phyloP scores from a whole-genome alignment of 129 eudicot genomes.

The Deinandra increscens region DNA sequence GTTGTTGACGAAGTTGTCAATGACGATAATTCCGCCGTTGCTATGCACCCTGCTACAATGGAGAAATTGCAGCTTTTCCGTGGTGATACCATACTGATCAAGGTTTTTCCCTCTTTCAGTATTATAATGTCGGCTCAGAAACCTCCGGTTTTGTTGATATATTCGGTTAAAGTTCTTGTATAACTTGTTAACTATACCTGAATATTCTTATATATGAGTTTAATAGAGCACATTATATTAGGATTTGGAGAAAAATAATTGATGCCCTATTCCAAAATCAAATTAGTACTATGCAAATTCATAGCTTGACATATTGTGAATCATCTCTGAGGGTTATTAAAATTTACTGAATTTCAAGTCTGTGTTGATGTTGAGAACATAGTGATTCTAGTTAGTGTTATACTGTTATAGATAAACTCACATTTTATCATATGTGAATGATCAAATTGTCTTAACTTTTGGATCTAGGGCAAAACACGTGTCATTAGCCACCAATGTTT shows the following conservation, averaged over 20 bases:
- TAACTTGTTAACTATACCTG: background rate
- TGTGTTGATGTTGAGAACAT: no score
- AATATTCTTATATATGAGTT: background rate
- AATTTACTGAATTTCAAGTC: background rate
- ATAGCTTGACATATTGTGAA: no score
- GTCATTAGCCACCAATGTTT: background rate
- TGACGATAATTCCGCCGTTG: constrained; percentile 67
- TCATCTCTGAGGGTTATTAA: background rate
- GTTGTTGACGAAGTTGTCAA: constrained; percentile 70
- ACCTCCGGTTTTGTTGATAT: constrained; percentile 14
- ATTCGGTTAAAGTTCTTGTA: background rate
- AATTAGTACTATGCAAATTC: no score
- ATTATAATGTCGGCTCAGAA: background rate
- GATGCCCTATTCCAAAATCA: no score
- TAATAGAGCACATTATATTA: background rate
- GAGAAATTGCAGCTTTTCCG: constrained; percentile 75
- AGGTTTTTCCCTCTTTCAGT: constrained; percentile 50
- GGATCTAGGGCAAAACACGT: background rate
- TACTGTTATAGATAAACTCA: background rate
- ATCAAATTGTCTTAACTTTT: background rate
- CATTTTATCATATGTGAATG: background rate
- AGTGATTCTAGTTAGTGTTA: background rate
- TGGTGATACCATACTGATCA: constrained; percentile 62
- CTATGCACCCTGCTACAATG: constrained; percentile 67
- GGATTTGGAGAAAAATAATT: background rate